A percentile compares a stretch with the other conserved stretches of the same genome.
Evolutionary conservation across 1,284 basidiomycete genomes (phyloP).

Genomic region (Cutaneotrichosporon sp.): DNA sequence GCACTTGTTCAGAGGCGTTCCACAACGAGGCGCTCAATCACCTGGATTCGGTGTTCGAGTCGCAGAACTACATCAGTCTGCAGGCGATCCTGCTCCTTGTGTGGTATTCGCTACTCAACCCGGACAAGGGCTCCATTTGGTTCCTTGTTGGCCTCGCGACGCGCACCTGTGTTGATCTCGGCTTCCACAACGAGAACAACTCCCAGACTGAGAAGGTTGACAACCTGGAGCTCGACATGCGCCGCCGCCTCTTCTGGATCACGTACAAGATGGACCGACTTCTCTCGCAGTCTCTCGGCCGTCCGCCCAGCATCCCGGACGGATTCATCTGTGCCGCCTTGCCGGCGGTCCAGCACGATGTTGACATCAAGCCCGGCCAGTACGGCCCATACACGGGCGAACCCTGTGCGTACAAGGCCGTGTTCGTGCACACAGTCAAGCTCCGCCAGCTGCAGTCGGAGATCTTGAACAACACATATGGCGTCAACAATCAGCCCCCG

Average conservation of each 20-base stretch:
- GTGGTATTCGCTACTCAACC: constrained; percentile 54
- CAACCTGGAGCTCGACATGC: constrained; percentile 54
- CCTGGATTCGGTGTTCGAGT: constrained; percentile 53
- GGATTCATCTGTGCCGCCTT: constrained; percentile 52
- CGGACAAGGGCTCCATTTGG: constrained; percentile 55
- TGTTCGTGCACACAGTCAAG: constrained; percentile 50
- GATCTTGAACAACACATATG: constrained; percentile 51
- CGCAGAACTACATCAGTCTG: constrained; percentile 51
- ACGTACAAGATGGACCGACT: constrained; percentile 55
- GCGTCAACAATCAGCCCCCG: constrained; percentile 39
- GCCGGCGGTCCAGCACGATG: constrained; percentile 48
- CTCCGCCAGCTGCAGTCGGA: constrained; percentile 53
- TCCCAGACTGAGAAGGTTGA: constrained; percentile 45
- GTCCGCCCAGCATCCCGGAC: constrained; percentile 53
- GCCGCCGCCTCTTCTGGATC: constrained; percentile 52
- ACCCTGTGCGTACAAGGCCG: constrained; percentile 50
- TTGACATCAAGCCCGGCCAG: constrained; percentile 45
- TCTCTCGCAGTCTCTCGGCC: constrained; percentile 50
- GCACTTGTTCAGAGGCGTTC: constrained; percentile 55
- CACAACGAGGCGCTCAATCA: constrained; percentile 55
- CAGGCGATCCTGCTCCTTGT: constrained; percentile 54
- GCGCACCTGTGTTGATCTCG: constrained; percentile 53
- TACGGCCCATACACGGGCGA: constrained; percentile 44
- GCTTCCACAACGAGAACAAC: constrained; percentile 54
- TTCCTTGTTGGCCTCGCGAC: constrained; percentile 54